Conservation (phyloP, 1,139 yeast species). For the Chernovozyma sophiae-reginae region DNA sequence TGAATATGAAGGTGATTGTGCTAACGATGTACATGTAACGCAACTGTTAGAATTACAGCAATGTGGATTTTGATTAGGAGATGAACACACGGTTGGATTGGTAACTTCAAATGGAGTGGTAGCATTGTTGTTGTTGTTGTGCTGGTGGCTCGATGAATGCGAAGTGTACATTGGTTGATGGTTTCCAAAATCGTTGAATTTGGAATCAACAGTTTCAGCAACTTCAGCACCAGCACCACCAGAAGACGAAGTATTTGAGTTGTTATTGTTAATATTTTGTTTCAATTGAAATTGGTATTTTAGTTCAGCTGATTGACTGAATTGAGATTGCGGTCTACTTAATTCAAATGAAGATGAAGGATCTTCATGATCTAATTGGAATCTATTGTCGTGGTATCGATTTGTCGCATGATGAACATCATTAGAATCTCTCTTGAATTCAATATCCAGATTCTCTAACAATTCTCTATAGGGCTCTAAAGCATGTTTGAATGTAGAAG, state of each 20-base stretch:
- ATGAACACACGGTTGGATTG: slow-evolving; percentile 2
- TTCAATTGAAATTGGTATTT: no score
- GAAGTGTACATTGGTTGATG: not conserved
- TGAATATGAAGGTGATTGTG: slow-evolving; percentile 28
- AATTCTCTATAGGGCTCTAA: slow-evolving; percentile 18
- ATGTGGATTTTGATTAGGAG: slow-evolving; percentile 1
- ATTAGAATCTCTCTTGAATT: slow-evolving; percentile 1
- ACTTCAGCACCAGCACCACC: not conserved
- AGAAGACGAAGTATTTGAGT: not conserved
- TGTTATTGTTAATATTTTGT: not conserved
- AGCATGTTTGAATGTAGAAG: slow-evolving; percentile 19
- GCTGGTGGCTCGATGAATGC: not conserved
- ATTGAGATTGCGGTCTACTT: not conserved
- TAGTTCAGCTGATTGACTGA: not conserved
- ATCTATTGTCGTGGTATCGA: slow-evolving; percentile 1
- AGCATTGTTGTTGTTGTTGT: not conserved
- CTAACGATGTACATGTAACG: slow-evolving; percentile 13
- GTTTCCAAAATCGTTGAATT: no score
- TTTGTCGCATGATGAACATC: slow-evolving; percentile 1
- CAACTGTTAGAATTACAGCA: slow-evolving; percentile 1
- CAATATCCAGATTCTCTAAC: slow-evolving; percentile 7
- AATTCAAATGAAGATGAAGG: not conserved
- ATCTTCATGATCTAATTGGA: not conserved
- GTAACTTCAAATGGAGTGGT: not conserved
- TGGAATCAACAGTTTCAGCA: no score